phyloP scores from a whole-genome alignment of 495 filamentous ascomycete genomes.

The Cercophora sp. region DNA sequence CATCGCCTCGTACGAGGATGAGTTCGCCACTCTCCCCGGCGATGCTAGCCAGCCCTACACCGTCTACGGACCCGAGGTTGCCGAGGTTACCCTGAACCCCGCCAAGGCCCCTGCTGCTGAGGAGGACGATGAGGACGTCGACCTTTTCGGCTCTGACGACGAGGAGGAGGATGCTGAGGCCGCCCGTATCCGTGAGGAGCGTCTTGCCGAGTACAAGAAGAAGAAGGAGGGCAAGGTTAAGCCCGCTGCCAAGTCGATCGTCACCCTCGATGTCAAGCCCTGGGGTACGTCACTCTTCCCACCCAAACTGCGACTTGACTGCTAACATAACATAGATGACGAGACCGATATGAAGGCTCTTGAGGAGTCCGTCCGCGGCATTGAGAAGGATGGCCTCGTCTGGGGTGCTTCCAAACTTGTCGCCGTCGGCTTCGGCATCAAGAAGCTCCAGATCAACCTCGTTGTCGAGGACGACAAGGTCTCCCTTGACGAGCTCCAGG shows the following conservation, averaged over 20 bases:
- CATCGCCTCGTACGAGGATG: constrained; percentile 82
- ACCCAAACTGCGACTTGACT: neutral
- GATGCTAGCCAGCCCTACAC: constrained; percentile 85
- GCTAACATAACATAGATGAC: constrained; percentile 54
- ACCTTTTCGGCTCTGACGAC: constrained; percentile 84
- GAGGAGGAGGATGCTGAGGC: constrained; percentile 92
- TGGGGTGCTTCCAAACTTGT: constrained; percentile 94
- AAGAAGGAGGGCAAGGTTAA: constrained; percentile 95
- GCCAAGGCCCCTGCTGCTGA: constrained; percentile 70
- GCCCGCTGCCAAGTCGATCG: constrained; percentile 88
- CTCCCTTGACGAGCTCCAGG: constrained; percentile 81
- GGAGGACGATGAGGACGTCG: constrained; percentile 76
- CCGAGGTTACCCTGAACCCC: constrained; percentile 71
- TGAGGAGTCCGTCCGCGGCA: constrained; percentile 76
- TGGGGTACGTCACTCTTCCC: constrained; percentile 69
- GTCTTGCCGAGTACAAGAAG: constrained; percentile 88
- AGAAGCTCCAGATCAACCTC: constrained; percentile 98
- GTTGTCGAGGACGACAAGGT: constrained; percentile 98
- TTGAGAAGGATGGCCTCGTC: constrained; percentile 89
- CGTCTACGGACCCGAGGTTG: constrained; percentile 82
- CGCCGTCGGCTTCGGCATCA: constrained; percentile 92
- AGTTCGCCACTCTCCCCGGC: constrained; percentile 86
- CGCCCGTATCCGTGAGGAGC: constrained; percentile 74
- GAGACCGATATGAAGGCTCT: constrained; percentile 85
- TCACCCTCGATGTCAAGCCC: constrained; percentile 95